phyloP scores from a whole-genome alignment of 31 red algal species.

The Odonthalia washingtoniensis region DNA sequence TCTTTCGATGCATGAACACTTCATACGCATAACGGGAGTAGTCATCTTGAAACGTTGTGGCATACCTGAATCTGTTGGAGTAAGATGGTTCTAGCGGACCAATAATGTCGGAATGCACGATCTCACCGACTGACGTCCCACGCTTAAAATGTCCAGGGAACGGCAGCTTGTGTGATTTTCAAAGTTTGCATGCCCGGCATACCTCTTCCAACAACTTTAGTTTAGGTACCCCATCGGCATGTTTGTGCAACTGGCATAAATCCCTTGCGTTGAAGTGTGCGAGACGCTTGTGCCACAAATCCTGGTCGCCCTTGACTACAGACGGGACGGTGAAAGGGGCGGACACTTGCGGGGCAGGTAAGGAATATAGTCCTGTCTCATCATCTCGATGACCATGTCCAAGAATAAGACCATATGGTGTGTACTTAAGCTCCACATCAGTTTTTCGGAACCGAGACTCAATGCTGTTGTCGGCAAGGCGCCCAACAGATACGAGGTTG shows the following conservation, averaged over 20 bases:
- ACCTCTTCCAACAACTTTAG: too few relatives aligned
- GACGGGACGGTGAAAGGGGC: not conserved
- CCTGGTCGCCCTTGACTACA: too few relatives aligned
- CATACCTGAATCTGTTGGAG: too few relatives aligned
- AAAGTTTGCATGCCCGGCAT: too few relatives aligned
- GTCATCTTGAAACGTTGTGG: too few relatives aligned
- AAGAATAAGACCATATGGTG: not conserved
- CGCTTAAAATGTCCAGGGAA: too few relatives aligned
- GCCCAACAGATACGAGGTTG: slow-evolving; percentile 12
- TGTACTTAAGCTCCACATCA: not conserved
- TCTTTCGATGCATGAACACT: too few relatives aligned
- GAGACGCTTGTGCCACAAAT: slow-evolving; percentile 47
- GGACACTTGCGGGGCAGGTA: not conserved
- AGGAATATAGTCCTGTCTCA: not conserved
- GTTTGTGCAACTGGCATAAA: slow-evolving; percentile 14
- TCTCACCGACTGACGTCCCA: too few relatives aligned
- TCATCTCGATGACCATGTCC: slow-evolving; percentile 6
- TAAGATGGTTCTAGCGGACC: too few relatives aligned
- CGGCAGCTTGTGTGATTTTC: too few relatives aligned
- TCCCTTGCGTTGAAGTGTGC: slow-evolving; percentile 39
- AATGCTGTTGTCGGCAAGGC: slow-evolving; percentile 12
- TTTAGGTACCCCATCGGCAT: slow-evolving; percentile 42
- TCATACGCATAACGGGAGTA: too few relatives aligned
- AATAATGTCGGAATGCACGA: too few relatives aligned
- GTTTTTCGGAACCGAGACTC: slow-evolving; percentile 15